These are phyloP conservation scores for Alternaria sp. DNA, from an alignment of 2,329 filamentous ascomycete species.

Conservation along the genomic window DNA sequence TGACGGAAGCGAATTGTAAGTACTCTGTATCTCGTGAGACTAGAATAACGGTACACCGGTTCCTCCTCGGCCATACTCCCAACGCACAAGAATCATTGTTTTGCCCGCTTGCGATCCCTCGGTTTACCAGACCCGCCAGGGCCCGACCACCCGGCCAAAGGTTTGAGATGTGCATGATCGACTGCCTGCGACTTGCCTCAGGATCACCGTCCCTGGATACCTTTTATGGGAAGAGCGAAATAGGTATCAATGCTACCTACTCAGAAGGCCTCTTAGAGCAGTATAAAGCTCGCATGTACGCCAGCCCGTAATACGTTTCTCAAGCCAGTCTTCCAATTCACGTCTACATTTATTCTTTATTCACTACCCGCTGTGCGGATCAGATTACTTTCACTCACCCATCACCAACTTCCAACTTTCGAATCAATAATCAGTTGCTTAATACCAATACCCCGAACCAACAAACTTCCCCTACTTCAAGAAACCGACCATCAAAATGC, in stretches of 20 bases:
- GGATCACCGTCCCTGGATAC: not conserved
- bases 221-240: not conserved
- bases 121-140: constrained; percentile 3
- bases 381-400: constrained; percentile 13
- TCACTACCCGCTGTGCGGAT: constrained; percentile 23
- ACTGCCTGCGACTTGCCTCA: constrained; percentile 4
- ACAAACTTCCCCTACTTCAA: not conserved
- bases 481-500: constrained; percentile 3
- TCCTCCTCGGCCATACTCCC: not conserved
- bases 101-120: not conserved
- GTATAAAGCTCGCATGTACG: not conserved
- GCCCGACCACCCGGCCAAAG: not conserved
- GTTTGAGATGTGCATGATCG: constrained; percentile 9
- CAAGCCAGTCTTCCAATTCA: constrained; percentile 23
- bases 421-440: not conserved
- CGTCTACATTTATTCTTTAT: constrained; percentile 13
- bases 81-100: constrained; percentile 2
- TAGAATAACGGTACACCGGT: not conserved
- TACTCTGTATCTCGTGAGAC: not conserved
- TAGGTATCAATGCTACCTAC: not conserved
- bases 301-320: not conserved
- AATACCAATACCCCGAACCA: no score
- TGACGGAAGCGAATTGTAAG: not conserved
- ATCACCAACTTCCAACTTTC: constrained; percentile 2
- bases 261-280: not conserved